Base-by-base conservation (phyloP, 2,329 filamentous ascomycete species). In the Septoria petroselini region DNA sequence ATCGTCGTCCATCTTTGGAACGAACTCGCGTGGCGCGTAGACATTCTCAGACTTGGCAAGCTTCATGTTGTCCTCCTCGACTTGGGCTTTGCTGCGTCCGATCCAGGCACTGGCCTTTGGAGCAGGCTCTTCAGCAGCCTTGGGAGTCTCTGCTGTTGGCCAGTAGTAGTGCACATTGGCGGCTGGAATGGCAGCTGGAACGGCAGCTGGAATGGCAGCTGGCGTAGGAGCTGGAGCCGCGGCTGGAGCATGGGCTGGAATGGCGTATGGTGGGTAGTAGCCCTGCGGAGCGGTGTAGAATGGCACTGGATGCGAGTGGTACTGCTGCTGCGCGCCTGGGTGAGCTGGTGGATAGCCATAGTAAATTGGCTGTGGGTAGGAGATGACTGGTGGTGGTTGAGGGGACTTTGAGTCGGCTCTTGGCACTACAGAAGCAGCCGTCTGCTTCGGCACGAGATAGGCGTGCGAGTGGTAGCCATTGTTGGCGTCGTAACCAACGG, bases 21-120 rank as follows among this genome's bases (percentile, higher is more conserved):
- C 57, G 30, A 69, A 57, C 39, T 65, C 63, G 50, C 67, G 64
- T 53, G 60, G 60, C 21, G 64, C 62, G 52, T 63, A 65, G 23
- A 61, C 65, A 8, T 62, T 63, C 53, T 69, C 67, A 21, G 53
- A 52, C 37, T 60, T 59, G 11, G 67, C 67, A 23, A 68, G 65
- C 53, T 65, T 66, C 59, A 64, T 62, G 48, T 70, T 70, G 56
- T 70, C 68, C 40, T 68, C 66, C 18, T 68, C 62, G 38, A 70
- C 66, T 47, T 70, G 60, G 18, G 59, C 61, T 41, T 64, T 68
- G 38, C 65, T 68, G 45, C 68, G 67, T 15, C 68, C 68, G 42
- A 63, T 52, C 67, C 67, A 70, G 48, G 55, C 54, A 42, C 58
- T 60, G 15, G 54, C 39, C 38, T 52, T 44, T 5, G 48, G 52